Conservation (phyloP, 768 basidiomycete genomes). For the Termitomyces sp. region DNA sequence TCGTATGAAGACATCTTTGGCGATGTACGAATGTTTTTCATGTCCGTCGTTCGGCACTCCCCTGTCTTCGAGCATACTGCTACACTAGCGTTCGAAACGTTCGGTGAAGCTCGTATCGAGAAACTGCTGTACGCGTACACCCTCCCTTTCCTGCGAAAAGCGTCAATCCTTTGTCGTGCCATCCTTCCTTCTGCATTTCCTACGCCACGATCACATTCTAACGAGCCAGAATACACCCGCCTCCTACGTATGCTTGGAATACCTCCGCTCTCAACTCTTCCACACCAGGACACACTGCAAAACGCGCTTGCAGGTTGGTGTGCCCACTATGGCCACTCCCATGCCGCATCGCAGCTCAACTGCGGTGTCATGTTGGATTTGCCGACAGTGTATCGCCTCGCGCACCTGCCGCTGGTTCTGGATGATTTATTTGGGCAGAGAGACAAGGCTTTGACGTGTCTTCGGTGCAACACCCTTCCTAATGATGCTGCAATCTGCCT, state of each 20-base stretch:
- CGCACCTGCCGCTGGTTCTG: conserved; percentile 73
- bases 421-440: conserved; percentile 79
- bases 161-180: conserved; percentile 78
- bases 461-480: conserved; percentile 73
- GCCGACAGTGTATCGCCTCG: conserved; percentile 77
- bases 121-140: conserved; percentile 85
- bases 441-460: conserved; percentile 70
- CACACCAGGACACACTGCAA: conserved; percentile 81
- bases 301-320: conserved; percentile 90
- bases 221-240: conserved; percentile 68
- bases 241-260: conserved; percentile 73
- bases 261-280: conserved; percentile 72
- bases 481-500: conserved; percentile 87
- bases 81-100: conserved; percentile 69
- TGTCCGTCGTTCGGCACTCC: conserved; percentile 86
- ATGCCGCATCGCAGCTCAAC: conserved; percentile 72
- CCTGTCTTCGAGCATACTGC: conserved; percentile 84
- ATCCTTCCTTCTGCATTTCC: conserved; percentile 62
- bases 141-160: conserved; percentile 86
- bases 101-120: conserved; percentile 81
- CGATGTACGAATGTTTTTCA: conserved; percentile 83
- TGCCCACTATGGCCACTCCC: conserved; percentile 80
- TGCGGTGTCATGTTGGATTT: conserved; percentile 80
- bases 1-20: conserved; percentile 73
- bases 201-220: conserved; percentile 33